Evolutionary conservation across 2,329 filamentous ascomycete species (phyloP).

Genomic region (Zarea fungicola): DNA sequence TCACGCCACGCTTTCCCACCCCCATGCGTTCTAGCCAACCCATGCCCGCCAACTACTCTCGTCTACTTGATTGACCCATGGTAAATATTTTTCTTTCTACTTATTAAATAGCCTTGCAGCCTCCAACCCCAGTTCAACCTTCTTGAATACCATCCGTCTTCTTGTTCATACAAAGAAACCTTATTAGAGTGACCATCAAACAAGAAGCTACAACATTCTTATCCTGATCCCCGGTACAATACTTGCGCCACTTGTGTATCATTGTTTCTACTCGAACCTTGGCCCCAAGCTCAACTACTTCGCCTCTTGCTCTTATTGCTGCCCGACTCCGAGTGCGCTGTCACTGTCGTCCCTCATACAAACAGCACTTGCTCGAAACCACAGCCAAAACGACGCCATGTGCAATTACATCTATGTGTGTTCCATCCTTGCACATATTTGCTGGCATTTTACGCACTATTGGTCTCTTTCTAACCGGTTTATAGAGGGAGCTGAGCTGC

Average conservation of each 20-base stretch:
- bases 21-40: neutral
- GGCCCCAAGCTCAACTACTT: too few species aligned
- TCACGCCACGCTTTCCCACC: neutral
- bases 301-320: neutral
- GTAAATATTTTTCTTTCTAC: neutral
- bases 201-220: too few species aligned
- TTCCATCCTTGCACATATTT: neutral
- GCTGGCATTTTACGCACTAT: neutral
- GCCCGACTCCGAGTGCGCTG: neutral
- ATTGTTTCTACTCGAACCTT: too few species aligned
- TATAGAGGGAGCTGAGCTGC: slow-evolving; percentile 47
- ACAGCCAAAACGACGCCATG: slow-evolving; percentile 29
- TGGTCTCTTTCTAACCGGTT: neutral
- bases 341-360: neutral
- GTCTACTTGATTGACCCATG: neutral
- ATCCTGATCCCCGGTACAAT: too few species aligned
- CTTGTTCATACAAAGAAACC: neutral
- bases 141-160: neutral
- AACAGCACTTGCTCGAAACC: neutral
- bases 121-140: slow-evolving; percentile 1
- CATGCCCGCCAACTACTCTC: too few species aligned
- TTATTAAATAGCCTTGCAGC: slow-evolving; percentile 9
- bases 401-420: slow-evolving; percentile 48
- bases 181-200: too few species aligned
- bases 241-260: too few species aligned